Base-by-base conservation (phyloP, 2,329 filamentous ascomycete species). In the Chaetomiaceae sp. region DNA sequence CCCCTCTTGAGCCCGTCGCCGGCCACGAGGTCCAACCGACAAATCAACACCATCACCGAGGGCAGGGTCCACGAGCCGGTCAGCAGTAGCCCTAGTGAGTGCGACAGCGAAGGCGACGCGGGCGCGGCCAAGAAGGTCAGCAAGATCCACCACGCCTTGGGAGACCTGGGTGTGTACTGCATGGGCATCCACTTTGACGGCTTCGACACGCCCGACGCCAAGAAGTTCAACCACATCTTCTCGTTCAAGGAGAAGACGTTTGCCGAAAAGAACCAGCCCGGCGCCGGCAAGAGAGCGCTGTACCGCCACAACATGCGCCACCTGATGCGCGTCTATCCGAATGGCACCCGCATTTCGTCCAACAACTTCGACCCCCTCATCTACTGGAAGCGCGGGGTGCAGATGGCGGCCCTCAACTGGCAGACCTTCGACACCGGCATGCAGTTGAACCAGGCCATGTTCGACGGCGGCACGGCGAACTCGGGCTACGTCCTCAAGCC, bases 331-430 rank as follows among this genome's bases (percentile, higher is more conserved):
- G 90, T 97, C 9, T 99, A 99, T 65, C 93, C 93, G 6, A 87
- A 89, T 48, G 85, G 82, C 33, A 84, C 82, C 60, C 86, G 93
- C 23, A 76, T 97, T 50, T 83, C 82, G 30, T 97, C 93, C 0
- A 89, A 86, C 60, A 99, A 99, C 70, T 97, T 96, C 63, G 90
- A 96, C 62, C 93, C 93, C 1, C 79, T 96, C 57, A 84, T 86
- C 55, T 95, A 93, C 66, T 99, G 93, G 93, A 85, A 92, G 45
- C 85, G 89, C 38, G 93, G 93, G 27, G 93, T 96, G 16, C 93
- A 99, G 70, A 97, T 99, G 92, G 90, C 87, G 13, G 93, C 93
- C 0, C 76, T 97, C 56, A 99, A 99, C 70, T 97, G 93, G 92
- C 93, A 99, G 70, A 97, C 91, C 0, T 96, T 95, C 63, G 93